phyloP scores from a whole-genome alignment of 148 eudicot species.

The Rhododendron vialii region DNA sequence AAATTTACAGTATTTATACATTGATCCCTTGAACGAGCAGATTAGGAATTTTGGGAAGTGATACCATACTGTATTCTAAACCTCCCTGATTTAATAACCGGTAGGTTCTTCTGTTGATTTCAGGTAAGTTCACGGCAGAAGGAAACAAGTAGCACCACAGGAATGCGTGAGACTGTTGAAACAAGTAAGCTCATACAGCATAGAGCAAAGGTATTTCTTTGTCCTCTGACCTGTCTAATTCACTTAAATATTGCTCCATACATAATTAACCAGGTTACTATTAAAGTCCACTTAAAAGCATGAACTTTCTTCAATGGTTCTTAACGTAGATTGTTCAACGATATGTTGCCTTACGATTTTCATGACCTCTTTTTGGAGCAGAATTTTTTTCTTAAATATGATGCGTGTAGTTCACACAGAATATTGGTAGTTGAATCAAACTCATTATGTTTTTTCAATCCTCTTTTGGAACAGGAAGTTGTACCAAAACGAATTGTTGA shows the following conservation, averaged over 20 bases:
- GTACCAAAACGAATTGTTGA: slow-evolving; percentile 67
- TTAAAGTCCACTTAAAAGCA: not conserved
- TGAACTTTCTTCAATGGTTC: not conserved
- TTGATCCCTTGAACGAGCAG: not conserved
- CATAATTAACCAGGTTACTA: not conserved
- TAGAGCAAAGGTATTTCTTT: slow-evolving; percentile 65
- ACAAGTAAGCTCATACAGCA: slow-evolving; percentile 84
- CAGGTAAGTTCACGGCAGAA: slow-evolving; percentile 91
- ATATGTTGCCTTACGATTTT: not conserved
- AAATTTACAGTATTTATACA: not conserved
- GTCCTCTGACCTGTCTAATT: not conserved
- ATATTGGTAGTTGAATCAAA: not conserved
- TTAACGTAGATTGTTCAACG: not conserved
- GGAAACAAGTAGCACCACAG: slow-evolving; percentile 93
- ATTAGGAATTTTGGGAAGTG: not conserved
- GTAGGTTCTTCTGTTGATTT: slow-evolving; percentile 16
- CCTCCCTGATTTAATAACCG: not conserved
- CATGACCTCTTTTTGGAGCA: not conserved
- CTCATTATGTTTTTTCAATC: not conserved
- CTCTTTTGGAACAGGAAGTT: slow-evolving; percentile 49
- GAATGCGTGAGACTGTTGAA: slow-evolving; percentile 90
- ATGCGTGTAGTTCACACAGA: not conserved
- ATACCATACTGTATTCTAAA: not conserved
- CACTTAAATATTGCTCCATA: not conserved
- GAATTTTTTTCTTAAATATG: not conserved